phyloP scores from a whole-genome alignment of 352 stramenopile genomes.

The Pythium scleroteichum region DNA sequence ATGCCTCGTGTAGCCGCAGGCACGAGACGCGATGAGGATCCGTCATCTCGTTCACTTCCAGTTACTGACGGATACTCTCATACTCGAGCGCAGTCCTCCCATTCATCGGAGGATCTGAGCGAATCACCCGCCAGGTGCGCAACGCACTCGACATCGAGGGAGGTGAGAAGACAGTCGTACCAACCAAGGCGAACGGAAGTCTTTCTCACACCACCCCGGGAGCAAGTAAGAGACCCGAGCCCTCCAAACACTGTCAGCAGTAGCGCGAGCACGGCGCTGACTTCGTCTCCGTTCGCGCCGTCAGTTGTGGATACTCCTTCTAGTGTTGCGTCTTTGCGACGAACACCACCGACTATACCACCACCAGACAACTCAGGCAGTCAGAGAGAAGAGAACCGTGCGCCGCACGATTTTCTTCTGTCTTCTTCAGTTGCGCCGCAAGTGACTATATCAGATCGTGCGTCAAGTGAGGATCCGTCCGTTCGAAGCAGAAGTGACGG shows the following conservation, averaged over 20 bases:
- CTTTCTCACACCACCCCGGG: not conserved
- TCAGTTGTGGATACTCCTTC: constrained; percentile 18
- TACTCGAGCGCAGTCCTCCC: no score
- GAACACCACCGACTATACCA: constrained; percentile 11
- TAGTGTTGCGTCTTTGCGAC: constrained; percentile 3
- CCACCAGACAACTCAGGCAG: constrained; percentile 3
- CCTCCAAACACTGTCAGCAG: constrained; percentile 14
- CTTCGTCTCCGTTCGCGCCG: constrained; percentile 12
- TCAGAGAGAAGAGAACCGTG: no score
- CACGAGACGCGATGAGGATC: no score
- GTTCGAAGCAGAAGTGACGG: no score
- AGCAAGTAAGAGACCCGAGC: not conserved
- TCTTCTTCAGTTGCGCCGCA: no score
- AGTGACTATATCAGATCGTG: no score
- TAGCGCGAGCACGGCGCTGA: constrained; percentile 15
- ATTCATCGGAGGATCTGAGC: no score
- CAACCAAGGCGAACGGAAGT: not conserved
- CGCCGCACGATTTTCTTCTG: no score
- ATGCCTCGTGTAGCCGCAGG: no score
- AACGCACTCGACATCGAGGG: not conserved
- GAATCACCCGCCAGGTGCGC: not conserved
- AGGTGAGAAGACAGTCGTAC: not conserved
- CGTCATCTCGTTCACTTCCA: no score
- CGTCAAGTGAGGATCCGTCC: no score
- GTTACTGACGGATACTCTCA: no score